Conservation (phyloP, 2,329 filamentous ascomycete species). For the Leptographium radiaticola region DNA sequence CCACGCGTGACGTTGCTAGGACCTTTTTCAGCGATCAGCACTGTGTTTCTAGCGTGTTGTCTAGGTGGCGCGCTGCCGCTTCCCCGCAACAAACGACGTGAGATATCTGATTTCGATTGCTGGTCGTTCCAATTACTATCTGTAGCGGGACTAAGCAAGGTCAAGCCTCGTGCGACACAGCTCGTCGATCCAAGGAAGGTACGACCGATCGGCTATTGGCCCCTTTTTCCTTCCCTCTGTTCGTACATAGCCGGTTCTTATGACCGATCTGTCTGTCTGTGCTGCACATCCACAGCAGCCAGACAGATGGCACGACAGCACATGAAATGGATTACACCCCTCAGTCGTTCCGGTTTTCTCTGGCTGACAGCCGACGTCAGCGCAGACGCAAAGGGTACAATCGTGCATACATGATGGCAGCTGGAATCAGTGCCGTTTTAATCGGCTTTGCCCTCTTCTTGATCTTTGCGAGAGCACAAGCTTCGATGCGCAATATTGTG, state of each 20-base stretch:
- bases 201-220: background rate
- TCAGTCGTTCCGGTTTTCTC: no score
- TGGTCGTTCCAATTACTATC: background rate
- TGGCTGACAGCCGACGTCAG: no score
- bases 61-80: background rate
- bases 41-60: background rate
- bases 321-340: no score
- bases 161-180: background rate
- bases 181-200: background rate
- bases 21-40: background rate
- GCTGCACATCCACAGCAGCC: no score
- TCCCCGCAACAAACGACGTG: background rate
- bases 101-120: background rate
- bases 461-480: no score
- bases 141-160: background rate
- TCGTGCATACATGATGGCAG: no score
- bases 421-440: background rate
- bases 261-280: background rate
- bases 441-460: background rate
- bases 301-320: no score
- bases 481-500: conserved; percentile 24
- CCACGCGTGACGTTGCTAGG: background rate
- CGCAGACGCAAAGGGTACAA: no score
- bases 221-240: background rate
- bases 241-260: background rate